Base-by-base conservation (phyloP, 2,329 filamentous ascomycete species). In the Fusarium sp. region DNA sequence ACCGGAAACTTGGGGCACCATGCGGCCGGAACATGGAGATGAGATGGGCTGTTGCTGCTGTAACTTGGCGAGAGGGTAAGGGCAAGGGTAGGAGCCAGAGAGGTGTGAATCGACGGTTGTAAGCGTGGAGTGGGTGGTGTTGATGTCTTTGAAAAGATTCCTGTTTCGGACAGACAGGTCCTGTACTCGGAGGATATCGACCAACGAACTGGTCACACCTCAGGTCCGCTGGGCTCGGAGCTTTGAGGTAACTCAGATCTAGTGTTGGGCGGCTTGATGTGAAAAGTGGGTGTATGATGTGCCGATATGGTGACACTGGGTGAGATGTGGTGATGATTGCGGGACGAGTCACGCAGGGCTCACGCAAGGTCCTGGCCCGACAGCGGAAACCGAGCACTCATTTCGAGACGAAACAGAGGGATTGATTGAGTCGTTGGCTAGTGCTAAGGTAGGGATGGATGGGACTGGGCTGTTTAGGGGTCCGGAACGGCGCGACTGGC, bases 21-120 rank as follows among this genome's bases (percentile, higher is more conserved):
- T 76, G 62, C 65, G 70, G 69, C 39, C 56, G 69, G 69, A 74
- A 63, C 73, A 74, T 75, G 54, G 71, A 73, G 68, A 63, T 65
- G 70, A 66, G 66, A 73, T 75, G 70, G 70, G 72, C 66, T 70
- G 66, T 70, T 70, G 31, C 28, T 57, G 30, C 28, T 31, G 37
- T 56, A 30, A 36, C 46, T 52, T 50, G 23, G 23, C 23, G 46
- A 12, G 46, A 50, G 46, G 46, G 30, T 53, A 40, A 53, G 34
- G 50, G 50, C 23, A 23, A 23, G 23, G 23, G 23, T 23, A 23
- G 23, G 23, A 23, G 23, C 23, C 23, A 23, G 23, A 37, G 50
- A 40, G 36, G 23, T 36, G 51, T 41, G 23, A 31, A 41, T 30
- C 28, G 51, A 41, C 37, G 31, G 34, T 23, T 23, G 23, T 40